phyloP scores from a whole-genome alignment of 768 basidiomycete species.

The Mycena amicta region DNA sequence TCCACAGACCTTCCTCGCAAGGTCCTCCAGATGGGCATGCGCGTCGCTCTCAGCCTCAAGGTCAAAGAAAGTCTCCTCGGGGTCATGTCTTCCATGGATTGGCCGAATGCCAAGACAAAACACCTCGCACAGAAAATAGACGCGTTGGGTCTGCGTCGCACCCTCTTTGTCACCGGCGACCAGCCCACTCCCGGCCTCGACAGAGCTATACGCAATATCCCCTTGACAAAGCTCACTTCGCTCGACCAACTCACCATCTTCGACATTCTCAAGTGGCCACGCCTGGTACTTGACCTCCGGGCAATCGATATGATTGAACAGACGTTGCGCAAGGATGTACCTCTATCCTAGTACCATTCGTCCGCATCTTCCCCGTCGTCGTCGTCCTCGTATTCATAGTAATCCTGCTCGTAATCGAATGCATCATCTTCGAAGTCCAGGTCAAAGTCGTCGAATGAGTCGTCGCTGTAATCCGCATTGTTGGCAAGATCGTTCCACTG shows the following conservation, averaged over 20 bases:
- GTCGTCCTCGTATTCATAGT: slow-evolving; percentile 19
- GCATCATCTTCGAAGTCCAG: slow-evolving; percentile 1
- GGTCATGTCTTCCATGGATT: slow-evolving; percentile 71
- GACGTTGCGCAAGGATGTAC: slow-evolving; percentile 52
- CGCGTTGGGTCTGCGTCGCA: slow-evolving; percentile 67
- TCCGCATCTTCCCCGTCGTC: slow-evolving; percentile 18
- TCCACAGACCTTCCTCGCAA: slow-evolving; percentile 91
- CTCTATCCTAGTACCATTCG: slow-evolving; percentile 15
- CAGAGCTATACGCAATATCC: slow-evolving; percentile 71
- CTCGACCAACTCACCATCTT: slow-evolving; percentile 76
- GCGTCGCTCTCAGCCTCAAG: slow-evolving; percentile 84
- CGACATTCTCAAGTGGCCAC: slow-evolving; percentile 81
- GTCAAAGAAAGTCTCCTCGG: slow-evolving; percentile 74
- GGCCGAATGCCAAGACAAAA: slow-evolving; percentile 75
- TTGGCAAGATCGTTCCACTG: slow-evolving; percentile 4
- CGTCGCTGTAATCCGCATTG: not conserved
- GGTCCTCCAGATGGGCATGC: slow-evolving; percentile 90
- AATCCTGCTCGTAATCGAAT: slow-evolving; percentile 18
- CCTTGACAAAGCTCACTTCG: slow-evolving; percentile 62
- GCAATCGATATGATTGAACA: slow-evolving; percentile 81
- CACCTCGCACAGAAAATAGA: slow-evolving; percentile 64
- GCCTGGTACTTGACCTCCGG: slow-evolving; percentile 77
- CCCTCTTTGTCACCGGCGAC: slow-evolving; percentile 75
- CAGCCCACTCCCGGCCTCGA: slow-evolving; percentile 57
- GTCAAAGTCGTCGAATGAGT: not conserved